These are phyloP conservation scores for Stenogyne calaminthoides DNA, from an alignment of 305 asterid species.

Conservation along the genomic window DNA sequence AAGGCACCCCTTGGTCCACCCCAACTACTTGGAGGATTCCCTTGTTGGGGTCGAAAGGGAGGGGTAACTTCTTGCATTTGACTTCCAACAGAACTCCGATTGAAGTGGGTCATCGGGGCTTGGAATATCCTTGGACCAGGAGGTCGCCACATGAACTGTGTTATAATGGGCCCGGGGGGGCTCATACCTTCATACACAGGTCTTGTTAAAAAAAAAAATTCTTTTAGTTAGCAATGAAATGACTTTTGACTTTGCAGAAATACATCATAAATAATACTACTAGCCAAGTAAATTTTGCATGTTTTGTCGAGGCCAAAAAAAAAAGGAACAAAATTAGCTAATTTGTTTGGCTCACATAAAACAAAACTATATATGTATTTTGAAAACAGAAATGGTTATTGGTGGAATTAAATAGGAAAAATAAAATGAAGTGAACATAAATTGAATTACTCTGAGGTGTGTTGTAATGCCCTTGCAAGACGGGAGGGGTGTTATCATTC, in stretches of 20 bases:
- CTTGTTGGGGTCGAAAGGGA: no score
- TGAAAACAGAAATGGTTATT: not conserved
- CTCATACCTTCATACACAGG: constrained; percentile 33
- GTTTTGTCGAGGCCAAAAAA: not conserved
- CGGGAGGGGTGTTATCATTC: constrained; percentile 50
- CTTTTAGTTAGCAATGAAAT: not conserved
- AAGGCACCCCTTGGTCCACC: no score
- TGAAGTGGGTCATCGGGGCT: constrained; percentile 41
- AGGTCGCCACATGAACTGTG: constrained; percentile 38
- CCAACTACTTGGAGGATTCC: no score
- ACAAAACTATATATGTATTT: not conserved
- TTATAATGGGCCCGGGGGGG: constrained; percentile 36
- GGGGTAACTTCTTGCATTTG: constrained; percentile 31
- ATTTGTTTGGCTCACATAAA: not conserved
- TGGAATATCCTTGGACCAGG: constrained; percentile 37
- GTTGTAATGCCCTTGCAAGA: constrained; percentile 47
- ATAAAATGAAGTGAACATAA: not conserved
- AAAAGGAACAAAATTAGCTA: not conserved
- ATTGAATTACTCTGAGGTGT: constrained; percentile 53
- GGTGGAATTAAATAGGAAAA: not conserved
- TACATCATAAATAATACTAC: not conserved
- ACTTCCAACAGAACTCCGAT: constrained; percentile 14
- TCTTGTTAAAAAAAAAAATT: constrained; percentile 38
- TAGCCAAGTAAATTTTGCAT: not conserved
- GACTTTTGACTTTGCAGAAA: not conserved